Percentiles rank a stretch among this genome's conserved stretches.
phyloP scores from a whole-genome alignment of 805 yeast genomes.

The Nakazawaea molendinolei region DNA sequence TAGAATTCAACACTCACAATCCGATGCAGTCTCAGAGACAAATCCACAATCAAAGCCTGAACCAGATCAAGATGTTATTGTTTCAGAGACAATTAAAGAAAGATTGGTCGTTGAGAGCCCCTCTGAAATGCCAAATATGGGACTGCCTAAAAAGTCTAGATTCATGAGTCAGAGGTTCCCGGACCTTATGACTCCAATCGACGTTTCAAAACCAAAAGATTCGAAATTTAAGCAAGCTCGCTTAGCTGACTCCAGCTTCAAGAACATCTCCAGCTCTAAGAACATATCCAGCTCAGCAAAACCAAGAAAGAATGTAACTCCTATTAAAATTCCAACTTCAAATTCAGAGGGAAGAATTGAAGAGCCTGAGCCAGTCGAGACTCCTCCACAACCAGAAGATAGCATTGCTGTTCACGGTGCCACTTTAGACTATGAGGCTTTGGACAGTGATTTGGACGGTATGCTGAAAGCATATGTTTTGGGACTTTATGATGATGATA shows the following conservation, averaged over 20 bases:
- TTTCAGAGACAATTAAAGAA: slow-evolving; percentile 5
- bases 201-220: background rate
- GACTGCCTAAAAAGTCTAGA: background rate
- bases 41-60: background rate
- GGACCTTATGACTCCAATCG: background rate
- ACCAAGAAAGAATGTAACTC: no score
- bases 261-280: background rate
- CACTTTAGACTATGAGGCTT: slow-evolving; percentile 31
- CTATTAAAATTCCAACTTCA: no score
- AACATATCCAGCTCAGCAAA: background rate
- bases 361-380: no score
- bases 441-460: slow-evolving; percentile 42
- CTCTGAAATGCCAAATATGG: slow-evolving; percentile 2
- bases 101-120: slow-evolving; percentile 10
- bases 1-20: background rate
- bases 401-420: slow-evolving; percentile 20
- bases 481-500: slow-evolving; percentile 58
- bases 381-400: no score
- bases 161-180: slow-evolving; percentile 2
- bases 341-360: no score
- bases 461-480: slow-evolving; percentile 56
- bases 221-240: slow-evolving; percentile 7
- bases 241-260: background rate
- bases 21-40: background rate
- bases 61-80: background rate